Percentiles rank a stretch among this genome's conserved stretches.
phyloP scores from a whole-genome alignment of 177 flowering plant species.

The Vitis hybrid region DNA sequence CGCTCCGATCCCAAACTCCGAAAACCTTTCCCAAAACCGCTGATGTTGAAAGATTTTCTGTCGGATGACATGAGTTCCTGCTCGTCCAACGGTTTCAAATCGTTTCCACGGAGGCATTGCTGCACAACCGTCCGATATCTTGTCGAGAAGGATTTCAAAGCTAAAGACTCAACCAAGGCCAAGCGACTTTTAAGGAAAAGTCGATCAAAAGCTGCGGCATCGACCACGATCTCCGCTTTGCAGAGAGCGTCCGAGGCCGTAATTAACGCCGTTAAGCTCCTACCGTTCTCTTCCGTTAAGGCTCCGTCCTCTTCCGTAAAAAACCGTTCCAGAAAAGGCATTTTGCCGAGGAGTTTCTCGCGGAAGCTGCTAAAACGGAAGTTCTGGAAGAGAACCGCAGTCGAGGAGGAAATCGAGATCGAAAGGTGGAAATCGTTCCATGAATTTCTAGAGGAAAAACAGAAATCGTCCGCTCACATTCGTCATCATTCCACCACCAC shows the following conservation, averaged over 20 bases:
- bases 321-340: slow-evolving; percentile 8
- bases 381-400: slow-evolving; percentile 41
- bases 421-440: slow-evolving; percentile 43
- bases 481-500: slow-evolving; percentile 10
- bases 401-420: slow-evolving; percentile 17
- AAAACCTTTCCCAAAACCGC: slow-evolving; percentile 12
- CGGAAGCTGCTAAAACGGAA: slow-evolving; percentile 37
- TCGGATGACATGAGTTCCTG: slow-evolving; percentile 63
- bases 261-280: slow-evolving; percentile 49
- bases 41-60: slow-evolving; percentile 68
- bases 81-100: slow-evolving; percentile 69
- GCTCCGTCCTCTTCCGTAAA: slow-evolving; percentile 11
- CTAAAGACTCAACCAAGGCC: slow-evolving; percentile 5
- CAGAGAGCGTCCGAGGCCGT: slow-evolving; percentile 60
- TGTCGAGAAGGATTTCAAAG: slow-evolving; percentile 48
- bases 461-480: slow-evolving; percentile 27
- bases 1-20: not conserved
- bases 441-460: slow-evolving; percentile 36
- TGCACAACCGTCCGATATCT: slow-evolving; percentile 51
- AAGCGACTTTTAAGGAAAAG: slow-evolving; percentile 9
- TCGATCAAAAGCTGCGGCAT: slow-evolving; percentile 26
- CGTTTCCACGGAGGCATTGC: slow-evolving; percentile 55
- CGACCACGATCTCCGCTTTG: slow-evolving; percentile 36
- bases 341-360: slow-evolving; percentile 43
- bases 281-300: slow-evolving; percentile 34